A percentile compares a stretch with the other conserved stretches of the same genome.
These are phyloP conservation scores for Blastobotrys buckinghamii DNA, from an alignment of 1,139 yeast species.

Conservation along the genomic window DNA sequence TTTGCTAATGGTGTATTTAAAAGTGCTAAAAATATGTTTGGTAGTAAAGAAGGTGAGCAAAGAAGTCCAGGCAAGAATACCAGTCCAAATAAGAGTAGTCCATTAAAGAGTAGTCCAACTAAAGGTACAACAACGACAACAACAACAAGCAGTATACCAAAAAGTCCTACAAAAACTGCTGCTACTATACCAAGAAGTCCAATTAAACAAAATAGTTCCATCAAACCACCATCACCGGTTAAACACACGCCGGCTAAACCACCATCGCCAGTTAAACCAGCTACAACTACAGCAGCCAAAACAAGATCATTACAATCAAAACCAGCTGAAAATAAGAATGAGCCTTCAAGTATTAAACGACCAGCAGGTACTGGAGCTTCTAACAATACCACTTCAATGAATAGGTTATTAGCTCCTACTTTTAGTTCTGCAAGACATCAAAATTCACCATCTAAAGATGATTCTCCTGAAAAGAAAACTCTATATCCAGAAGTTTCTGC, in stretches of 20 bases:
- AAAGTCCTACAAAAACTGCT: not conserved
- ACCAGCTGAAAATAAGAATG: not conserved
- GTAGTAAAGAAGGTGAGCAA: not conserved
- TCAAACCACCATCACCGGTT: not conserved
- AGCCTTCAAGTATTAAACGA: not conserved
- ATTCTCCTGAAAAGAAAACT: slow-evolving; percentile 12
- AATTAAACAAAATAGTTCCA: not conserved
- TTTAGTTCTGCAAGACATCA: slow-evolving; percentile 26
- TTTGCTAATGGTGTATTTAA: slow-evolving; percentile 5
- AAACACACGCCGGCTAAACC: not conserved
- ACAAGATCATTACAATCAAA: not conserved
- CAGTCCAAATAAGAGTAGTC: not conserved
- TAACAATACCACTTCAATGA: slow-evolving; percentile 13
- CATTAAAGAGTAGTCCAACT: not conserved
- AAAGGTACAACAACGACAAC: not conserved
- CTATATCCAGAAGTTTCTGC: slow-evolving; percentile 12
- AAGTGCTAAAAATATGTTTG: slow-evolving; percentile 4
- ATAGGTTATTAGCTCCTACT: slow-evolving; percentile 35
- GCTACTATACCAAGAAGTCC: not conserved
- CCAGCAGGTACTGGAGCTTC: not conserved
- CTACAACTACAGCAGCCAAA: not conserved
- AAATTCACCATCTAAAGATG: not conserved
- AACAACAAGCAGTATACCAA: not conserved
- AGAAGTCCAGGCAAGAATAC: not conserved
- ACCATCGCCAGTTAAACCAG: not conserved